Evolutionary conservation across 2,329 filamentous ascomycete genomes (phyloP), one percentile per base, ranked within the genome.

Genomic region (Penicillium hesseltinei): DNA sequence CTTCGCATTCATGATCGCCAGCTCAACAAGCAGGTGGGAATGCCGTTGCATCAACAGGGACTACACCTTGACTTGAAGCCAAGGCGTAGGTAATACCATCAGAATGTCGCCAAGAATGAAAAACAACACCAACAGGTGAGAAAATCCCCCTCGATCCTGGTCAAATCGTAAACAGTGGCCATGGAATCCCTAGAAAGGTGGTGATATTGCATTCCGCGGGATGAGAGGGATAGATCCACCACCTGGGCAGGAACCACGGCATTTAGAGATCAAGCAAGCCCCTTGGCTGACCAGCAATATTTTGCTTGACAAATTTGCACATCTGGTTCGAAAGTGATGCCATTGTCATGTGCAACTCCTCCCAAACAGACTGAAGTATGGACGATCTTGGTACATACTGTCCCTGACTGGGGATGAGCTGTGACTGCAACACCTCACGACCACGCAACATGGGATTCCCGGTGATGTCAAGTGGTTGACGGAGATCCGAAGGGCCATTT

Each of bases 21-120:
- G 19, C 44, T 45, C 51, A 13, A 19, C 23, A 46, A 10, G 40
- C 33, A 51, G 38, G 45, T 15, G 39, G 64, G 65, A 67, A 67
- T 67, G 65, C 50, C 38, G 21, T 19, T 29, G 15, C 45, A 47
- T 38, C 42, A 36, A 52, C 51, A 57, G 39, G 50, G 17, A 60
- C 8, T 17, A 35, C 36, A 43, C 17, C 40, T 48, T 15, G 19
- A 49, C 33, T 29, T 40, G 42, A 27, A 33, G 38, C 43, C 29
- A 54, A 50, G 54, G 23, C 49, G 43, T n/a, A 29, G 31, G 29
- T 31, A 39, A 42, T 15, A 11, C 49, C 40, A 49, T 57, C 31
- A 66, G 65, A 67, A 67, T 67, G 65, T 47, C 45, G 40, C 43
- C 29, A 55, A 56, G 65, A 66, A 67, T 67, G 65, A 48, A 49